Evolutionary conservation across 306 rosid genomes (phyloP), one percentile per base, ranked within the genome.

Genomic region (Cucurbita moschata): DNA sequence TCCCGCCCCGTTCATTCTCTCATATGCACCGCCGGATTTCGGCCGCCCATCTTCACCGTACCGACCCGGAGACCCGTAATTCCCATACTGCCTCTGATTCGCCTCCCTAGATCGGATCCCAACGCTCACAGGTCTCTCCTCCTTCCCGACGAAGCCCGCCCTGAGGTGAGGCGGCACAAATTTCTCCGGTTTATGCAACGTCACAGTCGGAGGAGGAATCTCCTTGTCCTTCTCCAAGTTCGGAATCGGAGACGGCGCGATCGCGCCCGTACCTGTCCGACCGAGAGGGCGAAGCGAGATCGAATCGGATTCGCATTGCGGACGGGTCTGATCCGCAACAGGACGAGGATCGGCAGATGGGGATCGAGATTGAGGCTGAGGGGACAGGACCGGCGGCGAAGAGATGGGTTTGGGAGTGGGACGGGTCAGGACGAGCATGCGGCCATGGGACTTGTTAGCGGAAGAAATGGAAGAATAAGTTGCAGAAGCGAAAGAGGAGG

Each of bases 131-230:
- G 77, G 72, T 56, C 18, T 43, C 69, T 84, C 87, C 80, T 81
- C 95, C 39, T 75, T 77, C 3, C 85, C 84, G 13, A 80, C 90
- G 69, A 78, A 91, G 13, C 97, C 96, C 0, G 92, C 96, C n/a
- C 97, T 82, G 8, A 88, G 97, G 75, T 91, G 96, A 7, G 97
- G 97, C 10, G 96, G 97, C 60, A 91, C 90, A 52, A 91, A 91
- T 76, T 91, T 91, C 15, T 79, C 65, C 4, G 86, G 68, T 60
- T 85, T 90, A 26, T 76, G 73, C 46, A 86, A 73, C 10, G 56
- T 30, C 57, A 72, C 49, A 51, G 58, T 39, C 51, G 69, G 70
- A 65, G 75, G 70, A 3, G 77, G 58, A 72, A 57, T 30, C 13
- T 82, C 82, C 85, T 80, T 82, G 0, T 82, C 85, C 78, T 63